Evolutionary conservation across 441 rosid species (phyloP), one percentile per base, ranked within the genome.

Genomic region (Erysimum pusillum): DNA sequence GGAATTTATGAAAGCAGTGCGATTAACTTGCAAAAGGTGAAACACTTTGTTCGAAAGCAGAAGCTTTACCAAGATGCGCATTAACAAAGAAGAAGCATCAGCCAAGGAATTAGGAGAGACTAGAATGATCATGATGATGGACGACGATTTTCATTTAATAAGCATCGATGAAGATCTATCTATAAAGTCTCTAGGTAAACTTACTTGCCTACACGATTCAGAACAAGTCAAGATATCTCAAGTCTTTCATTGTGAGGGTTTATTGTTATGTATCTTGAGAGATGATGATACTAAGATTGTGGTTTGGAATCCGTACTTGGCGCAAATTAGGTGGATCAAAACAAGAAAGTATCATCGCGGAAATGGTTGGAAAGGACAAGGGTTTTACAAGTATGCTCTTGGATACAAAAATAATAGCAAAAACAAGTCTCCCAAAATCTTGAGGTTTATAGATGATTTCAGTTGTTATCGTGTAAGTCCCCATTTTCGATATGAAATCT

Each of bases 21-120:
- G n/a, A 22, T 52, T 52, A 52, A 52, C 34, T 52, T 52, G 57
- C 49, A 44, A 44, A 44, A 14, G 14, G 49, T 44, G 49, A 35
- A 53, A 53, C 15, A 2, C 9, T 2, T 53, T 53, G n/a, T 25
- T 31, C 35, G 6, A 53, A 53, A 53, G 58, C 8, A 9, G 4
- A 1, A 53, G 35, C 15, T 53, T 53, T 53, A 35, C 13, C 7
- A 12, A 18, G 42, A 38, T 17, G 46, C 32, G 4, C 14, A 18
- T 60, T 41, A 12, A 2, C 9, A 62, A 62, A 46, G 51, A 46
- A 46, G 51, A 46, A 46, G 51, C 4, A 62, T 9, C 17, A 53
- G n/a, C 15, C 12, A 53, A 2, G 35, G 17, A 12, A 46, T 7
- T 15, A 25, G 35, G 35, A 1, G 15, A 53, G 57, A 20, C 14